These are phyloP conservation scores for Stachybotrys echinatus DNA, from an alignment of 2,329 filamentous ascomycete species.

Conservation along the genomic window DNA sequence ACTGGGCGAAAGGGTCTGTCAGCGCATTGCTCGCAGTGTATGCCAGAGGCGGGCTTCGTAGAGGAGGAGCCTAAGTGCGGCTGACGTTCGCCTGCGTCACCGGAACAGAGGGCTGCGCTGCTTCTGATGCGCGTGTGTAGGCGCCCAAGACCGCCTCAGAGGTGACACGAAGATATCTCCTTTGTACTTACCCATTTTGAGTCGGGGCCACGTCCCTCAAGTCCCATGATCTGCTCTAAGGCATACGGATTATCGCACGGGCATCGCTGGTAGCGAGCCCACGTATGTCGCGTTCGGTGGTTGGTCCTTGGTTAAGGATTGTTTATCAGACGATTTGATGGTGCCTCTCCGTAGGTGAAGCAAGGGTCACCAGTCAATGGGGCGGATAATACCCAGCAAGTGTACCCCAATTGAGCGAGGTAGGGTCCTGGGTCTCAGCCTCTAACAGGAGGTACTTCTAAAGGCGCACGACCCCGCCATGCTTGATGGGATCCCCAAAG, in stretches of 20 bases:
- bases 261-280: slow-evolving; percentile 2
- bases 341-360: background rate
- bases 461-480: no score
- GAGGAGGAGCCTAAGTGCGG: background rate
- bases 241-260: slow-evolving; percentile 7
- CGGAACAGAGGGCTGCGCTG: background rate
- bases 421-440: no score
- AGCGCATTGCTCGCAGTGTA: slow-evolving; percentile 10
- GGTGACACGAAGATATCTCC: background rate
- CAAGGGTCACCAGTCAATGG: background rate
- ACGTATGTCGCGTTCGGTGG: background rate
- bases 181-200: slow-evolving; percentile 29
- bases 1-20: slow-evolving; percentile 30
- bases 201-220: slow-evolving; percentile 16
- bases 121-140: background rate
- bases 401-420: no score
- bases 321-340: background rate
- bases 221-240: slow-evolving; percentile 25
- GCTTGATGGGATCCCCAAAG: no score
- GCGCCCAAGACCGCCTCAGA: background rate
- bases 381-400: no score
- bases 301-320: background rate
- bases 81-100: background rate
- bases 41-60: background rate
- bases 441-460: no score